phyloP scores from a whole-genome alignment of 805 yeast species.

The Kluyveromyces lactis region DNA sequence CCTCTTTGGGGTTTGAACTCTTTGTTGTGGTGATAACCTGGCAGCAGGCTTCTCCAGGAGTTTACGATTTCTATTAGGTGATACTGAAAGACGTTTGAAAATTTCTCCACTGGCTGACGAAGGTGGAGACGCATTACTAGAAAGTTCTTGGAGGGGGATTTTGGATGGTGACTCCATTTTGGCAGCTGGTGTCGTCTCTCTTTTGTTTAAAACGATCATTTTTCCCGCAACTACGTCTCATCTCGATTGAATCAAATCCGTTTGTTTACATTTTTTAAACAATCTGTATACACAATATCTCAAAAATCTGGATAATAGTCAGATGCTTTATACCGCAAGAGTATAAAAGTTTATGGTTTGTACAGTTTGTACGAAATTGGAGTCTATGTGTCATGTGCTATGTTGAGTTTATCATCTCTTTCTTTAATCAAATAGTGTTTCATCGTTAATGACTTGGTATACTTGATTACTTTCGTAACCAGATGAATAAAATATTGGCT shows the following conservation, averaged over 20 bases:
- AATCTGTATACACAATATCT: too few relatives aligned
- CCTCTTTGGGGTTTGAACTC: constrained; percentile 23
- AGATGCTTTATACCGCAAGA: too few relatives aligned
- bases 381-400: too few relatives aligned
- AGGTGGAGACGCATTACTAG: constrained; percentile 6
- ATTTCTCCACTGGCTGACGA: constrained; percentile 12
- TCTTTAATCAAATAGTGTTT: constrained; percentile 16
- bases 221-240: too few relatives aligned
- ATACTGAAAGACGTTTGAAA: constrained; percentile 19
- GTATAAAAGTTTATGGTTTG: too few relatives aligned
- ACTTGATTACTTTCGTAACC: constrained; percentile 24
- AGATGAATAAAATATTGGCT: constrained; percentile 20
- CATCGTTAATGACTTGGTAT: constrained; percentile 23
- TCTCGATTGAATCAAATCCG: too few relatives aligned
- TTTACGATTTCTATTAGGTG: constrained; percentile 17
- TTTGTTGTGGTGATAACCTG: constrained; percentile 15
- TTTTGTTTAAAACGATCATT: too few relatives aligned
- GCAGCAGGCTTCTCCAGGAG: constrained; percentile 18
- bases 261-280: too few relatives aligned
- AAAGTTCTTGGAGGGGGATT: background rate
- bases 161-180: background rate
- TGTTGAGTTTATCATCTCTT: too few relatives aligned
- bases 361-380: too few relatives aligned
- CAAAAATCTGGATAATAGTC: too few relatives aligned
- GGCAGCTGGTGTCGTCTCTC: too few relatives aligned